Percentiles rank a stretch among this genome's conserved stretches.
Evolutionary conservation across 768 basidiomycete species (phyloP).

Genomic region (Rhizopogon rudus): DNA sequence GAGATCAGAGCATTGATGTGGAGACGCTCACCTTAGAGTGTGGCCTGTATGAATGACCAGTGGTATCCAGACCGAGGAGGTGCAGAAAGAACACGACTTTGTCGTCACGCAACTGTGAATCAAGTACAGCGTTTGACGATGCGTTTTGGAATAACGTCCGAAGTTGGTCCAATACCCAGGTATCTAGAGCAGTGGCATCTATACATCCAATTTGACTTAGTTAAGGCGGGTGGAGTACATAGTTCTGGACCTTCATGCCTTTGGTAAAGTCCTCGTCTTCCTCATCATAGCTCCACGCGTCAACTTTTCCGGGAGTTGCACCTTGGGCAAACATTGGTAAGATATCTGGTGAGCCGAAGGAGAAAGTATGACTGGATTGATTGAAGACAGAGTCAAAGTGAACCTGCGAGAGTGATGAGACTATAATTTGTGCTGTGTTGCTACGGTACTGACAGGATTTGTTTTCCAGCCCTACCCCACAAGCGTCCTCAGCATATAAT

Average conservation of each 20-base stretch:
- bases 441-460: slow-evolving; percentile 51
- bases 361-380: slow-evolving; percentile 69
- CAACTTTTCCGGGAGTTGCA: slow-evolving; percentile 62
- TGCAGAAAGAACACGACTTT: slow-evolving; percentile 81
- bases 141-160: slow-evolving; percentile 57
- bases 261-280: slow-evolving; percentile 85
- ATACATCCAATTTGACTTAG: background rate
- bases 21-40: slow-evolving; percentile 53
- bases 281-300: slow-evolving; percentile 72
- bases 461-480: slow-evolving; percentile 72
- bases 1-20: background rate
- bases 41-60: slow-evolving; percentile 82
- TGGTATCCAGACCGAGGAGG: slow-evolving; percentile 79
- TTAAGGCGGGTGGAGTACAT: background rate
- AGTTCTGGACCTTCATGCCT: slow-evolving; percentile 35
- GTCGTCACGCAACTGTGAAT: slow-evolving; percentile 46
- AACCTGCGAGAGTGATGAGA: slow-evolving; percentile 30
- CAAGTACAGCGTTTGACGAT: slow-evolving; percentile 42
- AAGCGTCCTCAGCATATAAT: background rate
- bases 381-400: slow-evolving; percentile 90
- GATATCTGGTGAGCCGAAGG: slow-evolving; percentile 87
- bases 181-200: slow-evolving; percentile 76
- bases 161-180: slow-evolving; percentile 78
- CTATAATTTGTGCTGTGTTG: background rate
- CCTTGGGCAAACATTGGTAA: slow-evolving; percentile 84